Conservation (phyloP, 495 filamentous ascomycete genomes). For the Penicillium simplicissimum region DNA sequence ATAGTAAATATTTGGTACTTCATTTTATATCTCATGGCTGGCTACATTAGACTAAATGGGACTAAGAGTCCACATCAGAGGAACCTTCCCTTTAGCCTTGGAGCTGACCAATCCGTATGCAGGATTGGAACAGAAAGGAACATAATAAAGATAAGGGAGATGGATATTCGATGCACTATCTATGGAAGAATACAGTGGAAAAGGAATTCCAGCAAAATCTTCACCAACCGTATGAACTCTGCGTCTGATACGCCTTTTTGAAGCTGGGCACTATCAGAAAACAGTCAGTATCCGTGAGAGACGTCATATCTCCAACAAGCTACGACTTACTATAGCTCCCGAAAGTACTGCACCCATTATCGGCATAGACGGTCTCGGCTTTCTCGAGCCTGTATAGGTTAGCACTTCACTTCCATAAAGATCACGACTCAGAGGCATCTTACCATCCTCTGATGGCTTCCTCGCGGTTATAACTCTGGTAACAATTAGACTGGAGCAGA, state of each 20-base stretch:
- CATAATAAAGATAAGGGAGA: background rate
- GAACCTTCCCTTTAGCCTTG: background rate
- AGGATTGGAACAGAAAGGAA: background rate
- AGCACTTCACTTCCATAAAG: background rate
- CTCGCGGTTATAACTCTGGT: constrained; percentile 65
- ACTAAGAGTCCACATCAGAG: background rate
- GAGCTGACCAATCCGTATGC: background rate
- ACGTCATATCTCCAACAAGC: background rate
- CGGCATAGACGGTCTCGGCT: constrained; percentile 36
- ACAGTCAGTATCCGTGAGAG: constrained; percentile 5
- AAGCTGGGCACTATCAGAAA: constrained; percentile 37
- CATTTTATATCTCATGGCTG: too few species aligned
- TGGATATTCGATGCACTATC: background rate
- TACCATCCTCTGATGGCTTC: constrained; percentile 67
- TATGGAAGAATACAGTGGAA: constrained; percentile 5
- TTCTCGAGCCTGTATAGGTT: constrained; percentile 32
- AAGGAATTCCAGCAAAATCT: background rate
- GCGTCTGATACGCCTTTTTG: constrained; percentile 24
- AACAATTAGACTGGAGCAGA: constrained; percentile 6
- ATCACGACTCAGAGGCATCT: background rate
- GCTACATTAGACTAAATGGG: background rate
- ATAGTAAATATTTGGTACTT: too few species aligned
- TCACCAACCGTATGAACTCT: constrained; percentile 8
- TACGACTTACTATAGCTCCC: constrained; percentile 33
- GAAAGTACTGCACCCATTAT: constrained; percentile 36